Evolutionary conservation across 2,329 filamentous ascomycete species (phyloP), one percentile per base, ranked within the genome.

Genomic region (Pseudogymnoascus sp.): DNA sequence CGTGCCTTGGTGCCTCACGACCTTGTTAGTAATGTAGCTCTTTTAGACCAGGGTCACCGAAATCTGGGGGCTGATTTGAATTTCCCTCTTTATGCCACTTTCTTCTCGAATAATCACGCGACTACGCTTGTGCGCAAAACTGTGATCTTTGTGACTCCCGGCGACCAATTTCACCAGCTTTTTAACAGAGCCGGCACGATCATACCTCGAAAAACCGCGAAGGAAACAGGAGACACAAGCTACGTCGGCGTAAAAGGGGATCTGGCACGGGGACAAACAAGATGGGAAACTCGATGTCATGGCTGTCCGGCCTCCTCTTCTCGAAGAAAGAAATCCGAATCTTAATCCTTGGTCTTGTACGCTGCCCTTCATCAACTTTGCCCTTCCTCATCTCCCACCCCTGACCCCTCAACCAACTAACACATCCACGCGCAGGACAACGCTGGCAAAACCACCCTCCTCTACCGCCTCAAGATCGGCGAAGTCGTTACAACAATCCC

Each of bases 401-500:
- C 57, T 35, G 32, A 35, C 57, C 35, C 57, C 57, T 58, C 58
- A 39, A 66, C 64, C 61, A 57, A 62, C 61, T 64, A 32, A 54
- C 43, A 50, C 43, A 54, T 67, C 59, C 64, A 50, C 64, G 60
- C 7, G 37, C 73, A 97, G 91, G 94, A 99, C 76, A 97, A 97
- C 76, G 94, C 94, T 57, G 94, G 94, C 74, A 99, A 99, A 79
- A 99, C 94, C 43, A 99, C 94, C 32, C 81, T 99, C 63, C 80
- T 99, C 62, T 99, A 99, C 79, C 89, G 93, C 76, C 79, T 99
- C 68, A 97, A 97, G 91, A 96, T 99, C 72, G 94, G 94, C 73
- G 94, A 99, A 75, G 94, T 99, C 47, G 94, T 99, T 67, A 97
- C 94, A 64, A 99, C 94, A 70, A 97, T 97, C 81, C 94, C 94